These are phyloP conservation scores for Mortierella sp. DNA, from an alignment of 371 early-diverging fungal genomes.

Conservation along the genomic window DNA sequence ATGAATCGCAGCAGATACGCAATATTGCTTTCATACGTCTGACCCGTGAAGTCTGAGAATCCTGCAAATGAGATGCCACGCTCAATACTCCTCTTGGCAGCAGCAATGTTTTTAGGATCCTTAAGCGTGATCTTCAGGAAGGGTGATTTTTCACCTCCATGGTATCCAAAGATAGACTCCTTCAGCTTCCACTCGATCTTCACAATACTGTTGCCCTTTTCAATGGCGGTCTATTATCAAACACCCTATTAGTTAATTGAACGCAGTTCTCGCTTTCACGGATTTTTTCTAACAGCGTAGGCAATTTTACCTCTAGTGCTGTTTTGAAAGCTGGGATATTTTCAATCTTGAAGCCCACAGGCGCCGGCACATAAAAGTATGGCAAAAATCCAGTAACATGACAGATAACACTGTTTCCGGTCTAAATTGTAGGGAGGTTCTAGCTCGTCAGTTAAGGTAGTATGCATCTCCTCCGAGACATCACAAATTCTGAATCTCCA, in stretches of 20 bases:
- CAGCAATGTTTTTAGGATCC: conserved; percentile 66
- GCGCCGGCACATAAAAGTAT: conserved; percentile 97
- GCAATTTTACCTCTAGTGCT: conserved; percentile 68
- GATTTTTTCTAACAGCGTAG: background rate
- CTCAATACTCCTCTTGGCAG: conserved; percentile 58
- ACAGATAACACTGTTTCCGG: conserved; percentile 90
- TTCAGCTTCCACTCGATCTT: conserved; percentile 77
- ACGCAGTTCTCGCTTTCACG: background rate
- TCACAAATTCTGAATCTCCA: background rate
- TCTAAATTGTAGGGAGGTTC: conserved; percentile 54
- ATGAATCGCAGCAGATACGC: conserved; percentile 96
- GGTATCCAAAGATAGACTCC: conserved; percentile 87
- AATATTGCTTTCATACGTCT: conserved; percentile 95
- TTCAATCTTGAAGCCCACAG: conserved; percentile 75
- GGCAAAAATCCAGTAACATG: conserved; percentile 95
- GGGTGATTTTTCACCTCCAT: conserved; percentile 75
- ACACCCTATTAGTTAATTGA: background rate
- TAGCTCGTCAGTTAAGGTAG: background rate
- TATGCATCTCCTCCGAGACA: background rate
- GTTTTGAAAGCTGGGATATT: conserved; percentile 69
- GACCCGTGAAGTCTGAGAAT: conserved; percentile 59
- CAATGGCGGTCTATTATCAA: conserved; percentile 26
- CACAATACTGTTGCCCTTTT: conserved; percentile 59
- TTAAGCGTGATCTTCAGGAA: conserved; percentile 78
- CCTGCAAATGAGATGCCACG: conserved; percentile 62